Percentiles rank a stretch among this genome's conserved stretches.
Conservation (phyloP, 179 eudicot species). For the Gypsophila paniculata region DNA sequence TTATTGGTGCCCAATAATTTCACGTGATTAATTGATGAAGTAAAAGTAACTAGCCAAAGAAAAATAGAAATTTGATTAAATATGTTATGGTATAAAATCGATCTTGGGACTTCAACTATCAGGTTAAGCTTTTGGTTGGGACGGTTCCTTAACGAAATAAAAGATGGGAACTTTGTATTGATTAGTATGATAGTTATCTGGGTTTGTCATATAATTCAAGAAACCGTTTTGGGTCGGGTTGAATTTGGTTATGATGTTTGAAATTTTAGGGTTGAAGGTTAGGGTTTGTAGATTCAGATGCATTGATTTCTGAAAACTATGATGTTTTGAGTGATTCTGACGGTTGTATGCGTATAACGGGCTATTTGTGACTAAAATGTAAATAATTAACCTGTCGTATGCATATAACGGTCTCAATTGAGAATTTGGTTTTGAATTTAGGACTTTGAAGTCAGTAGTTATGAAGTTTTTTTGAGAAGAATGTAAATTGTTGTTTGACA, state of each 20-base stretch:
- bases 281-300: neutral
- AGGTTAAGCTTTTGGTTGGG: too few relatives aligned
- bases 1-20: neutral
- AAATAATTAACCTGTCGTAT: too few relatives aligned
- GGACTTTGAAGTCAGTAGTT: too few relatives aligned
- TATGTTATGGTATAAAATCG: neutral
- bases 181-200: neutral
- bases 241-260: neutral
- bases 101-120: too few relatives aligned
- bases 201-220: constrained; percentile 1
- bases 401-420: too few relatives aligned
- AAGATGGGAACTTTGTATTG: neutral
- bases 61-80: neutral
- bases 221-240: neutral
- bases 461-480: too few relatives aligned
- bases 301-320: neutral
- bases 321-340: neutral
- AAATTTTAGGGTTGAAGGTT: neutral
- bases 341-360: neutral
- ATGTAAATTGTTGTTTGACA: too few relatives aligned
- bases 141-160: neutral
- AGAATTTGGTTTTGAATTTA: too few relatives aligned
- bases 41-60: neutral
- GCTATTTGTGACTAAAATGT: too few relatives aligned
- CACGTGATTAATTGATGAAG: neutral